Conservation (phyloP, 1,284 basidiomycete species). For the Sanghuangporus baumii region DNA sequence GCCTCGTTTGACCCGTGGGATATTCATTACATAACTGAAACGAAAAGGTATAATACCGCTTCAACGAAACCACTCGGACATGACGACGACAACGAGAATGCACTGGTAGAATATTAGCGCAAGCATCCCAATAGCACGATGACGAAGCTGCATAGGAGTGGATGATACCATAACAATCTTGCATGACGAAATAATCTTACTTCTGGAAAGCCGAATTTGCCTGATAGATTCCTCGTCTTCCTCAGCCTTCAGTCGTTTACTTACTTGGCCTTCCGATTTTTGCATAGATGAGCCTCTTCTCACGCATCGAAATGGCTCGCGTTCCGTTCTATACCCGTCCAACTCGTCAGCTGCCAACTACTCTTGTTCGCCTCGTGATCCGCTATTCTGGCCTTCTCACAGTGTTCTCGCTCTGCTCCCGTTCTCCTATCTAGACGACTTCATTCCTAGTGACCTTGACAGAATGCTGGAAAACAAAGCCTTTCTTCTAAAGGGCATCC, state of each 20-base stretch:
- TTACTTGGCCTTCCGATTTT: background rate
- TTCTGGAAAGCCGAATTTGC: too few species aligned
- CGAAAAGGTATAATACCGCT: too few species aligned
- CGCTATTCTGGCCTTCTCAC: background rate
- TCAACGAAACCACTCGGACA: too few species aligned
- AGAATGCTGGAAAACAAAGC: constrained; percentile 71
- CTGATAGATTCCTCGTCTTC: background rate
- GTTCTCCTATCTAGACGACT: background rate
- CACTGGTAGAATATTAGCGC: too few species aligned
- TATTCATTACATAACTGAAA: too few species aligned
- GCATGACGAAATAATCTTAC: too few species aligned
- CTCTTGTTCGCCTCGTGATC: background rate
- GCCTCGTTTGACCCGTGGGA: too few species aligned
- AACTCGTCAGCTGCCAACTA: background rate
- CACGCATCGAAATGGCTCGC: background rate
- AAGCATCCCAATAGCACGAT: too few species aligned
- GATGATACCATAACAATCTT: too few species aligned
- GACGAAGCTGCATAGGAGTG: too few species aligned
- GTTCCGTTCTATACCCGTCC: background rate
- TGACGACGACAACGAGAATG: too few species aligned
- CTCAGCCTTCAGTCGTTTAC: background rate
- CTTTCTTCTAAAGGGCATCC: constrained; percentile 69
- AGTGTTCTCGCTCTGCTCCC: constrained; percentile 22
- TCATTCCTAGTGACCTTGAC: background rate
- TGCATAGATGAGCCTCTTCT: background rate